A percentile compares a stretch with the other conserved stretches of the same genome.
Conservation (phyloP, 257 asterid genomes). For the Cruciata laevipes region DNA sequence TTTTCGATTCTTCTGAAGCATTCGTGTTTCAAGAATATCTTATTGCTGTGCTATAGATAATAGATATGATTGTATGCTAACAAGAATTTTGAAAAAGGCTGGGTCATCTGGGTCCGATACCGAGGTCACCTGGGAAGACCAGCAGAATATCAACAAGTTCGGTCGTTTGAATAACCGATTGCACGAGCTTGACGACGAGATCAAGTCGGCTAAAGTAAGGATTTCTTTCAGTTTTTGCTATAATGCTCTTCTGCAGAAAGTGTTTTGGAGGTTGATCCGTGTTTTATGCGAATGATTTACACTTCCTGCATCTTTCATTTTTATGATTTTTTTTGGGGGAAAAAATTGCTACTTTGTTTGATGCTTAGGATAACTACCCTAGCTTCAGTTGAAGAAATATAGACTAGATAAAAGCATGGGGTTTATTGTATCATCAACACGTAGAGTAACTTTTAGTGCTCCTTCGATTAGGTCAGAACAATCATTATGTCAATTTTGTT, state of each 20-base stretch:
- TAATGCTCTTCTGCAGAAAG: background rate
- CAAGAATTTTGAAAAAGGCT: slow-evolving; percentile 32
- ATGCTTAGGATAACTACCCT: background rate
- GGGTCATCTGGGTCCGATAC: slow-evolving; percentile 62
- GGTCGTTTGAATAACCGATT: slow-evolving; percentile 80
- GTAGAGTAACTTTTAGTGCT: too few relatives aligned
- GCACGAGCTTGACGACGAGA: slow-evolving; percentile 89
- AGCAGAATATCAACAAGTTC: slow-evolving; percentile 88
- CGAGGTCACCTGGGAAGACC: slow-evolving; percentile 97
- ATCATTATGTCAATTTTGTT: background rate
- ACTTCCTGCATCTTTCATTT: background rate
- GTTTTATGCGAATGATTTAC: background rate
- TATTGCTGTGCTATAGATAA: background rate
- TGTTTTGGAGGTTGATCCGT: background rate
- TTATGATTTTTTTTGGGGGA: too few relatives aligned
- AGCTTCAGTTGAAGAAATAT: background rate
- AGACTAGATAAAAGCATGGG: background rate
- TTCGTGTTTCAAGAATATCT: background rate
- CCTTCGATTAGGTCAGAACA: background rate
- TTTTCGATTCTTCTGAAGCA: background rate
- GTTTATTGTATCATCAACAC: too few relatives aligned
- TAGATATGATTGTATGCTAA: background rate
- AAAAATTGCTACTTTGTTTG: background rate
- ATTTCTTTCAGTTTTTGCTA: background rate
- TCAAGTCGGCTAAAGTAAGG: slow-evolving; percentile 74